A percentile compares a stretch with the other conserved stretches of the same genome.
Conservation (phyloP, 164 flowering plant genomes). For the Buxus sempervirens region DNA sequence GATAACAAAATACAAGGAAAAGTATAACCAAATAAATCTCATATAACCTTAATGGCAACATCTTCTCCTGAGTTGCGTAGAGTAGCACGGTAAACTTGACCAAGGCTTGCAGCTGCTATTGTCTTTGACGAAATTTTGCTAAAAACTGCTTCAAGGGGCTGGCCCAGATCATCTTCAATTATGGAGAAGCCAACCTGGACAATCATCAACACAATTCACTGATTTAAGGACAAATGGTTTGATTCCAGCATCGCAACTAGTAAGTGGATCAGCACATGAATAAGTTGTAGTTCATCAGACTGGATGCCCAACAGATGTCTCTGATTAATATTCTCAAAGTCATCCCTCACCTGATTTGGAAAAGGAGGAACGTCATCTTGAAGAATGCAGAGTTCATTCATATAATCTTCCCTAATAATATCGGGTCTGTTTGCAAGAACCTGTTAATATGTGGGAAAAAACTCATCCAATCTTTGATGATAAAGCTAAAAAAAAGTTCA, state of each 20-base stretch:
- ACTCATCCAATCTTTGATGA: neutral
- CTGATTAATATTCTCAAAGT: too few relatives aligned
- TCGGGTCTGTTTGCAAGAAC: constrained; percentile 98
- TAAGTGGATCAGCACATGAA: neutral
- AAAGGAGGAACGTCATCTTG: constrained; percentile 99
- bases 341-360: constrained; percentile 65
- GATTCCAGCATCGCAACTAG: neutral
- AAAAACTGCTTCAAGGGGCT: constrained; percentile 88
- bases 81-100: constrained; percentile 97
- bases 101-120: constrained; percentile 98
- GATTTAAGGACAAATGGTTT: neutral
- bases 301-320: neutral
- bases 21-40: neutral
- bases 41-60: constrained; percentile 91
- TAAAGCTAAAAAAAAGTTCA: neutral
- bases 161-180: constrained; percentile 91
- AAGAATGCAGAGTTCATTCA: constrained; percentile 98
- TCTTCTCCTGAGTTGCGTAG: constrained; percentile 81
- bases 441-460: constrained; percentile 30
- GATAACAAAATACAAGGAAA: neutral
- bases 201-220: constrained; percentile 10
- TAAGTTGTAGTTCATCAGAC: neutral
- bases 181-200: constrained; percentile 79
- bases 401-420: constrained; percentile 95
- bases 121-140: constrained; percentile 87